These are phyloP conservation scores for Mycogone perniciosa DNA, from an alignment of 2,329 filamentous ascomycete genomes.

Conservation along the genomic window DNA sequence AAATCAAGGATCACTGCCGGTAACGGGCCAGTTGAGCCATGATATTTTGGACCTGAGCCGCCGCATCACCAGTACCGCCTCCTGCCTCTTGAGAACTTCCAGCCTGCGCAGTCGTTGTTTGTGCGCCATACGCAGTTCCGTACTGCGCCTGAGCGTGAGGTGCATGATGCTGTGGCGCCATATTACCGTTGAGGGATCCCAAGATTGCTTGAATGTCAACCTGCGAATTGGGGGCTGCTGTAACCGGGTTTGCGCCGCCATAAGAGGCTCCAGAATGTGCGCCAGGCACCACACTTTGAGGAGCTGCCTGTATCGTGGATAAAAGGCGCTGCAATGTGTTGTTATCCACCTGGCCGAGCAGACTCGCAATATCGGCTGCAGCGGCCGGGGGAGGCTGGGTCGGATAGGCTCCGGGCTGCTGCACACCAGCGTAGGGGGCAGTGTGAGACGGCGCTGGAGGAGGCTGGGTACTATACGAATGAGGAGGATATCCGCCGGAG, in stretches of 20 bases:
- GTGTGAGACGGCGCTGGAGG: constrained; percentile 16
- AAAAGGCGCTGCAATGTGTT: constrained; percentile 65
- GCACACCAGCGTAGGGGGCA: constrained; percentile 19
- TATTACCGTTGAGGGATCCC: constrained; percentile 30
- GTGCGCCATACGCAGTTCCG: constrained; percentile 25
- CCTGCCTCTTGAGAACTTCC: constrained; percentile 19
- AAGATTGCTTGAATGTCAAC: constrained; percentile 44
- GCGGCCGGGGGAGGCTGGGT: constrained; percentile 25
- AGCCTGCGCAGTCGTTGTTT: constrained; percentile 22
- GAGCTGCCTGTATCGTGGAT: constrained; percentile 44
- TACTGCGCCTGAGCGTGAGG: constrained; percentile 23
- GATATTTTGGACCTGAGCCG: constrained; percentile 61
- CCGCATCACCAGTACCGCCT: constrained; percentile 28
- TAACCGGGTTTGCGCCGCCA: constrained; percentile 16
- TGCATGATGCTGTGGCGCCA: constrained; percentile 18
- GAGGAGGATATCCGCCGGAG: constrained; percentile 21
- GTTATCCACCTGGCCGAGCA: constrained; percentile 63
- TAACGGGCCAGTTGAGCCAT: constrained; percentile 66
- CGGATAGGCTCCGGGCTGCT: constrained; percentile 27
- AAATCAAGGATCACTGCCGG: constrained; percentile 39
- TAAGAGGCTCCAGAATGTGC: constrained; percentile 11
- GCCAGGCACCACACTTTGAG: constrained; percentile 15
- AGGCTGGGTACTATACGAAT: constrained; percentile 26
- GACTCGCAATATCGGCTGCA: constrained; percentile 50
- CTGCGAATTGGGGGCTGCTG: constrained; percentile 24